Conservation (phyloP, 2,329 filamentous ascomycete species). For the Thermothelomyces thermophilus region DNA sequence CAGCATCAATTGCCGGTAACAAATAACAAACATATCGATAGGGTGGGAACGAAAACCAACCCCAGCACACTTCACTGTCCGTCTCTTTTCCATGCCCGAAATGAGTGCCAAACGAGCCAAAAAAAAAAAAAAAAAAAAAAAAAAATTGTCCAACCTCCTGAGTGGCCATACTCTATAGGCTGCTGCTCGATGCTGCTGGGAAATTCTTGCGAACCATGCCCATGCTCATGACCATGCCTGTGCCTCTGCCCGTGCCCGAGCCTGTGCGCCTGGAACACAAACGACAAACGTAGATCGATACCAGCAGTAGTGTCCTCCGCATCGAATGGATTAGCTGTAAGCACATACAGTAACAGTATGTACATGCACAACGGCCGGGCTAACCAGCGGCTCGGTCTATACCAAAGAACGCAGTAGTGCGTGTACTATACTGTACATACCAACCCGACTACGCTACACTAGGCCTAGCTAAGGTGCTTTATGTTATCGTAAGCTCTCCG, state of each 20-base stretch:
- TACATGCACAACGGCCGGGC: too few species aligned
- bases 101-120: background rate
- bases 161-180: background rate
- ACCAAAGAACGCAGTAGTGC: too few species aligned
- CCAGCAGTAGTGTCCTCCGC: background rate
- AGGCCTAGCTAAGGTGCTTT: too few species aligned
- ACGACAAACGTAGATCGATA: background rate
- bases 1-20: too few species aligned
- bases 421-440: background rate
- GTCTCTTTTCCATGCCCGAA: background rate
- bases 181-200: too few species aligned
- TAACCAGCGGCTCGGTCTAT: too few species aligned
- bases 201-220: background rate
- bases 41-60: too few species aligned
- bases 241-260: background rate
- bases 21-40: too few species aligned
- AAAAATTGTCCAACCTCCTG: constrained; percentile 4
- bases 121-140: too few species aligned
- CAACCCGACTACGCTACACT: background rate
- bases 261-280: background rate
- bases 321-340: too few species aligned
- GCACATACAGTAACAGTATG: too few species aligned
- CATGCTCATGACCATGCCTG: background rate
- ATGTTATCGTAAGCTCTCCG: background rate
- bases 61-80: too few species aligned